phyloP scores from a whole-genome alignment of 2,329 filamentous ascomycete species.

The Ceratocystis ficicola region DNA sequence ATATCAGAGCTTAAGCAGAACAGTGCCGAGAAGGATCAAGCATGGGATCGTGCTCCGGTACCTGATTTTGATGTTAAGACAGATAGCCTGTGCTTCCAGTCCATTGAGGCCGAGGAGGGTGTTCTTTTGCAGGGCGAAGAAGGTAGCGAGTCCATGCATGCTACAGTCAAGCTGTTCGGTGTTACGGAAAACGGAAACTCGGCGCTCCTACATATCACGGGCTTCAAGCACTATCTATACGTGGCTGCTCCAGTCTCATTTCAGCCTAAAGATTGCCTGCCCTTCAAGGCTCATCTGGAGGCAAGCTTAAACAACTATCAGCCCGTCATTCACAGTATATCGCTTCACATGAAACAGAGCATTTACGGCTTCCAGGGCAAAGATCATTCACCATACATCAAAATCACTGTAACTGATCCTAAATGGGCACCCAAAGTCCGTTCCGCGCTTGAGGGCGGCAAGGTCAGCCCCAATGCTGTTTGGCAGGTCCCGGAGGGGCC shows the following conservation, averaged over 20 bases:
- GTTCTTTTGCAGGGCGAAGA: conserved; percentile 54
- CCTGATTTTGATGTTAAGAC: conserved; percentile 42
- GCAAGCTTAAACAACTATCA: conserved; percentile 61
- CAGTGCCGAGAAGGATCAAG: conserved; percentile 86
- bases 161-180: conserved; percentile 83
- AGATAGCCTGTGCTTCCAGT: conserved; percentile 76
- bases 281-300: conserved; percentile 72
- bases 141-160: conserved; percentile 29
- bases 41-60: conserved; percentile 60
- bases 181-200: conserved; percentile 78
- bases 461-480: conserved; percentile 79
- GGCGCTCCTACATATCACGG: conserved; percentile 85
- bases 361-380: conserved; percentile 94
- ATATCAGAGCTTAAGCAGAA: conserved; percentile 72
- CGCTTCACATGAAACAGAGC: conserved; percentile 75
- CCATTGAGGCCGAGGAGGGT: conserved; percentile 91
- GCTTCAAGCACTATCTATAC: conserved; percentile 94
- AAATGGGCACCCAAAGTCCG: conserved; percentile 71
- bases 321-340: conserved; percentile 64
- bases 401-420: conserved; percentile 83
- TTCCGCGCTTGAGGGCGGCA: conserved; percentile 57
- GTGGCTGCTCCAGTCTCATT: conserved; percentile 79
- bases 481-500: conserved; percentile 60
- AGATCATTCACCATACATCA: conserved; percentile 78
- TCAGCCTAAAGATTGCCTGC: conserved; percentile 60